These are phyloP conservation scores for Sphagnurus paluster DNA, from an alignment of 1,284 basidiomycete genomes.

Conservation along the genomic window DNA sequence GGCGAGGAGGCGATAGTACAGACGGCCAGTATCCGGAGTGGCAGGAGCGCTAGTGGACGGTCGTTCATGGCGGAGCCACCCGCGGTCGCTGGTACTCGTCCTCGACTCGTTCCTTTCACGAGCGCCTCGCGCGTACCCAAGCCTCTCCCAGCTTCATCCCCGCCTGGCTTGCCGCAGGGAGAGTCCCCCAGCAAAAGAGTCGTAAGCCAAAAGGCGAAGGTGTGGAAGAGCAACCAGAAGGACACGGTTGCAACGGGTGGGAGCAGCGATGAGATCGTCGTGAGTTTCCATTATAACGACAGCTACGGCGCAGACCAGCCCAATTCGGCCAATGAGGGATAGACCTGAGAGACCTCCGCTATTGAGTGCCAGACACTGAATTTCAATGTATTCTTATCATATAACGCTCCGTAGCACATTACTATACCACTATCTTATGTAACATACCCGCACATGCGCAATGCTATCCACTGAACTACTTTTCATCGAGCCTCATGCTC, in stretches of 20 bases:
- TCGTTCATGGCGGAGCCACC: slow-evolving; percentile 28
- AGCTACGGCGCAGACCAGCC: slow-evolving; percentile 54
- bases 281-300: slow-evolving; percentile 69
- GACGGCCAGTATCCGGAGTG: slow-evolving; percentile 50
- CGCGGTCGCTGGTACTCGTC: slow-evolving; percentile 34
- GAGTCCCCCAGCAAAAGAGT: slow-evolving; percentile 40
- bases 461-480: slow-evolving; percentile 10
- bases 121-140: slow-evolving; percentile 67
- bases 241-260: slow-evolving; percentile 30
- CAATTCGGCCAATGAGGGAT: slow-evolving; percentile 3
- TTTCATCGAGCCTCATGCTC: background rate
- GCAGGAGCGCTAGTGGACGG: slow-evolving; percentile 33
- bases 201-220: slow-evolving; percentile 65
- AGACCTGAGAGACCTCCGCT: background rate
- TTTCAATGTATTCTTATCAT: background rate
- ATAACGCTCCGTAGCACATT: slow-evolving; percentile 10
- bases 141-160: slow-evolving; percentile 40
- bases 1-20: slow-evolving; percentile 50
- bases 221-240: slow-evolving; percentile 37
- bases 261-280: slow-evolving; percentile 58
- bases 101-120: slow-evolving; percentile 74
- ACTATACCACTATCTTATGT: slow-evolving; percentile 16
- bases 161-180: slow-evolving; percentile 18
- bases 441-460: slow-evolving; percentile 12
- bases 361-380: background rate